Conservation (phyloP, 345 rosid genomes). For the Noccaea bulbosa region DNA sequence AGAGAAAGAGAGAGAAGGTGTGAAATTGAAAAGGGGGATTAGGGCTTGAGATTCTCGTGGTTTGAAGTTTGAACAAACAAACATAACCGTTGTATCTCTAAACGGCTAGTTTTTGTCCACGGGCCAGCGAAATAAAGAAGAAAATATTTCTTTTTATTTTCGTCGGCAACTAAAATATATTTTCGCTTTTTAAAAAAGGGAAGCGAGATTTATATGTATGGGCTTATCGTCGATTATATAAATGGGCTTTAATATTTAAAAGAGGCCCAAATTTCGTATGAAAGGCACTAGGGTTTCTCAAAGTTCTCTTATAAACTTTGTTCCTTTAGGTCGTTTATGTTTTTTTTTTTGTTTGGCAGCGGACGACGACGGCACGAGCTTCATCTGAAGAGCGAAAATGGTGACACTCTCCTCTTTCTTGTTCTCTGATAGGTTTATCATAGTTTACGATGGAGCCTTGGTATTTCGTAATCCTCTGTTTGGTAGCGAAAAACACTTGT, state of each 20-base stretch:
- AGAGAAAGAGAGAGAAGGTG: neutral
- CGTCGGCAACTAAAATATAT: neutral
- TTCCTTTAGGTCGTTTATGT: neutral
- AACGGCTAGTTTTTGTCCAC: conserved; percentile 42
- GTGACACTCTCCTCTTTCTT: conserved; percentile 19
- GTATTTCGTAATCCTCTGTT: neutral
- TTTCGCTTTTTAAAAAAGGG: neutral
- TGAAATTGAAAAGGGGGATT: conserved; percentile 12
- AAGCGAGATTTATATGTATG: neutral
- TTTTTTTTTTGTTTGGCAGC: conserved; percentile 6
- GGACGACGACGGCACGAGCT: conserved; percentile 36
- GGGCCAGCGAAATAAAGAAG: neutral
- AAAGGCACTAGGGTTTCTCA: conserved; percentile 27
- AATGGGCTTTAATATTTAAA: conserved; percentile 7
- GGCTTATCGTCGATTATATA: neutral
- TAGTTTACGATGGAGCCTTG: neutral
- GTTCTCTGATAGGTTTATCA: neutral
- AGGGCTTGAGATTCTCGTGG: conserved; percentile 32
- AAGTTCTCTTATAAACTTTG: conserved; percentile 18
- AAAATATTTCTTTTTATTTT: neutral
- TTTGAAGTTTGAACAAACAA: conserved; percentile 31
- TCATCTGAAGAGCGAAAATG: conserved; percentile 38
- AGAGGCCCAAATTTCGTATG: conserved; percentile 8
- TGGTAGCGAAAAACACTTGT: neutral
- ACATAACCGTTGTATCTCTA: conserved; percentile 43